Percentiles rank a stretch among this genome's conserved stretches.
Conservation (phyloP, 2,329 filamentous ascomycete species). For the Aspergillus texensis region DNA sequence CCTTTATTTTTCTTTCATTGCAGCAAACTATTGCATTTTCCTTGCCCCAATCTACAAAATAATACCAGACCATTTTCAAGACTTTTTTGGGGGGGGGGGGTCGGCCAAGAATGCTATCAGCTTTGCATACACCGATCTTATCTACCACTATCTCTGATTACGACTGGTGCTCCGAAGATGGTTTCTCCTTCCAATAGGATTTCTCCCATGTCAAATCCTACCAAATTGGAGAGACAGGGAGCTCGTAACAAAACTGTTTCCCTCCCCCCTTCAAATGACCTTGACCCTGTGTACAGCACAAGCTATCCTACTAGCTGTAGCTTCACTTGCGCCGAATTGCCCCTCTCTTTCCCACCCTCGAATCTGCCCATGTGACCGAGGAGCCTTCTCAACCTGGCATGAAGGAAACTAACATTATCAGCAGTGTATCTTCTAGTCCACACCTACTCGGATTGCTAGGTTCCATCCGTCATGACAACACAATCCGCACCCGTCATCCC, state of each 20-base stretch:
- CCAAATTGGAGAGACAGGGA: background rate
- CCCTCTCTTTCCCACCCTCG: background rate
- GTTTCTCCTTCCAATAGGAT: background rate
- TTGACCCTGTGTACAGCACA: background rate
- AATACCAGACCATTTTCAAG: constrained; percentile 1
- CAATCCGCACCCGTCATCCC: constrained; percentile 60
- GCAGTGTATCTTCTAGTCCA: constrained; percentile 7
- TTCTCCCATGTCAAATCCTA: too few species aligned
- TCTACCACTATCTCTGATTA: constrained; percentile 6
- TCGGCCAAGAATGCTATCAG: constrained; percentile 8
- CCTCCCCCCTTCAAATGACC: background rate
- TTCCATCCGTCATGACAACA: constrained; percentile 38
- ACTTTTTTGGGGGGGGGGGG: constrained; percentile 6
- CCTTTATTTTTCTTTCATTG: background rate
- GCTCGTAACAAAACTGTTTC: background rate
- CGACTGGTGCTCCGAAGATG: background rate
- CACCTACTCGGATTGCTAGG: constrained; percentile 9
- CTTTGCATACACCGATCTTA: constrained; percentile 12
- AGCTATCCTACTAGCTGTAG: background rate
- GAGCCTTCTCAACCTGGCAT: background rate
- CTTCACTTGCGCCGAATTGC: constrained; percentile 1
- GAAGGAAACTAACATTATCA: background rate
- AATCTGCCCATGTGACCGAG: background rate
- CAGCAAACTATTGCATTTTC: background rate
- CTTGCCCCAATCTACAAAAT: background rate